These are phyloP conservation scores for Colletotrichum lupini DNA, from an alignment of 2,329 filamentous ascomycete genomes.

Conservation along the genomic window DNA sequence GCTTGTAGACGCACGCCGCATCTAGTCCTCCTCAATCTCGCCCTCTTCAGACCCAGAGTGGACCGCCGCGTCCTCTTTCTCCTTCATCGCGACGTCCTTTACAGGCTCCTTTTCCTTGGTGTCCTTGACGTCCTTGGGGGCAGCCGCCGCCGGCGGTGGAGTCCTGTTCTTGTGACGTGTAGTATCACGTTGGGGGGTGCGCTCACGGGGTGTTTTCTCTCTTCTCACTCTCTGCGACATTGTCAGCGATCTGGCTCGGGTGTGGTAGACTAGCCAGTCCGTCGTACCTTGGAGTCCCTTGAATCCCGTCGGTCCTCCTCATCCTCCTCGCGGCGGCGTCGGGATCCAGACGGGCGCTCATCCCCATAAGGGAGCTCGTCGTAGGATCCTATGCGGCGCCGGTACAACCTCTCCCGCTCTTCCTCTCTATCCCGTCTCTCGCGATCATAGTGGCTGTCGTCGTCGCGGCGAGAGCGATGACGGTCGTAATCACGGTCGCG, in stretches of 20 bases:
- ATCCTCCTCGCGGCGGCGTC: constrained; percentile 82
- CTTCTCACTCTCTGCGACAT: constrained; percentile 64
- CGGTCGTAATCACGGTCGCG: constrained; percentile 61
- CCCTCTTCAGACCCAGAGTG: constrained; percentile 96
- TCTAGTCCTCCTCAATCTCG: constrained; percentile 88
- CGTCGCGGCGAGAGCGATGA: constrained; percentile 68
- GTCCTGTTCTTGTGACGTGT: constrained; percentile 66
- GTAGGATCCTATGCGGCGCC: constrained; percentile 82
- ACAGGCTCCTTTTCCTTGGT: constrained; percentile 39
- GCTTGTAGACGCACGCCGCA: not conserved
- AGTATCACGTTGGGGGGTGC: constrained; percentile 67
- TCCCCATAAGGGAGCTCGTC: constrained; percentile 95
- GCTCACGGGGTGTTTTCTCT: constrained; percentile 69
- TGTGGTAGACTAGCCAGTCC: not conserved
- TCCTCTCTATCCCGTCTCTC: constrained; percentile 90
- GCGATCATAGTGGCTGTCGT: constrained; percentile 80
- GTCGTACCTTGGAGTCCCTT: constrained; percentile 73
- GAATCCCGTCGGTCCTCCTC: constrained; percentile 76
- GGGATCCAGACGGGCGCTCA: constrained; percentile 71
- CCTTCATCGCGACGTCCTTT: constrained; percentile 49
- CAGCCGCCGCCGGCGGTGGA: constrained; percentile 51
- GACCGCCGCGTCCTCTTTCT: constrained; percentile 69
- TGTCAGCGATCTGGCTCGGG: constrained; percentile 42
- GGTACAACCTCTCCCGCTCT: constrained; percentile 88
- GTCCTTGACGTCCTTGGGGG: constrained; percentile 31